Evolutionary conservation across 2,329 filamentous ascomycete species (phyloP), one percentile per base, ranked within the genome.

Genomic region (Verticillium longisporum): DNA sequence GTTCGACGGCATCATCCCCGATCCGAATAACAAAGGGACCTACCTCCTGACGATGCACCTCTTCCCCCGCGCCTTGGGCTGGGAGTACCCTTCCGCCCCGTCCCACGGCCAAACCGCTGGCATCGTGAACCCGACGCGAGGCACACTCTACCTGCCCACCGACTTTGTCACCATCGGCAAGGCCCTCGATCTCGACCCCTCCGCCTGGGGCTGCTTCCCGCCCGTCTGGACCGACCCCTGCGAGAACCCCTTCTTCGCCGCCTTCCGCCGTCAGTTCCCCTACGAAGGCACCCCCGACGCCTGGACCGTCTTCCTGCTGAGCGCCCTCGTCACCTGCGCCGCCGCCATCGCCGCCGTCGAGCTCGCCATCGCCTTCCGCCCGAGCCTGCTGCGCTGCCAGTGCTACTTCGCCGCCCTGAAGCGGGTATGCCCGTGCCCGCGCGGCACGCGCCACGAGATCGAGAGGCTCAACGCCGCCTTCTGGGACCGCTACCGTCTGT

Each of bases 401-500:
- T 65, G 62, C 57, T 61, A 62, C 54, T 64, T 62, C n/a, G 7
- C 57, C 2, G 21, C 1, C 6, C n/a, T 65, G 18, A 65, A 62
- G 62, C 54, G 62, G 26, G 21, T 59, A 3, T 64, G 60, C 21
- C 62, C 63, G 5, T 65, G 63, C 55, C 63, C 63, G n/a, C 58
- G 57, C 18, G 63, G 62, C 56, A 38, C 62, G 33, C 60, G 62
- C 26, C 53, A 55, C 41, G 60, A 65, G 56, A 65, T 65, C 21
- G 62, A 65, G 55, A 58, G 56, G 2, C 55, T 65, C 13, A 21
- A 62, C 36, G 1, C 45, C 7, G n/a, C 7, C 3, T 65, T 65
- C 36, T 65, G 63, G 63, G 62, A 65, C 57, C 53, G 60, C 14
- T 65, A 62, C 13, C 54, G 63, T n/a, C 18, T 58, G 54, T 62